A percentile compares a stretch with the other conserved stretches of the same genome.
Evolutionary conservation across 768 basidiomycete genomes (phyloP).

Genomic region (Calocybe gangraenosa): DNA sequence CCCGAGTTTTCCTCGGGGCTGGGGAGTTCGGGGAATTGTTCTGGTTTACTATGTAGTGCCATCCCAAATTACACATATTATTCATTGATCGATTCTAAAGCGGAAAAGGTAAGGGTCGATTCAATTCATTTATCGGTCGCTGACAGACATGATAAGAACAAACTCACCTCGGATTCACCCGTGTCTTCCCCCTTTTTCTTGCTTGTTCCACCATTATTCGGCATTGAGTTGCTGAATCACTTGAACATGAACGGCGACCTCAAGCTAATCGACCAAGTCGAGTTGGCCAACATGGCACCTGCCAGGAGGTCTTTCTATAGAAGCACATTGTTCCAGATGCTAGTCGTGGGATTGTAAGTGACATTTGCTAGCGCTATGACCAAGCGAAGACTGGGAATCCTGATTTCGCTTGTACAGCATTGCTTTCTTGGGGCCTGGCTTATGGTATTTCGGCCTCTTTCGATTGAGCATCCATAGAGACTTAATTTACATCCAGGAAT

Average conservation of each 20-base stretch:
- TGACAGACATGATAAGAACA: neutral
- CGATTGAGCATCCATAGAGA: neutral
- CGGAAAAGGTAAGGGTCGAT: too few species aligned
- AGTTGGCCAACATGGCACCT: neutral
- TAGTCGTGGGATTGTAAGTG: constrained; percentile 13
- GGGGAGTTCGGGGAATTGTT: too few species aligned
- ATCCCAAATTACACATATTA: too few species aligned
- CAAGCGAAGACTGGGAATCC: neutral
- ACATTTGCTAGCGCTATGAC: neutral
- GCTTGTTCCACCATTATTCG: neutral
- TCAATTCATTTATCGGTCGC: neutral
- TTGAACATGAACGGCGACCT: constrained; percentile 4
- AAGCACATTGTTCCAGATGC: constrained; percentile 13
- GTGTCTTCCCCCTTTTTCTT: neutral
- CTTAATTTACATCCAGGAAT: constrained; percentile 6
- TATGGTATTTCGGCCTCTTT: constrained; percentile 3
- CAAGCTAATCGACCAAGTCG: neutral
- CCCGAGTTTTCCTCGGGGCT: too few species aligned
- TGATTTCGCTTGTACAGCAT: constrained; percentile 6
- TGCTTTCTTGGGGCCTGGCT: constrained; percentile 7
- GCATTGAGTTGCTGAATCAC: neutral
- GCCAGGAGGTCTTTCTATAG: constrained; percentile 10
- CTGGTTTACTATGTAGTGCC: too few species aligned
- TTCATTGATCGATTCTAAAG: too few species aligned
- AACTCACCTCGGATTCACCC: constrained; percentile 1